Conservation (phyloP, 2,329 filamentous ascomycete species). For the Trichoderma sp. region DNA sequence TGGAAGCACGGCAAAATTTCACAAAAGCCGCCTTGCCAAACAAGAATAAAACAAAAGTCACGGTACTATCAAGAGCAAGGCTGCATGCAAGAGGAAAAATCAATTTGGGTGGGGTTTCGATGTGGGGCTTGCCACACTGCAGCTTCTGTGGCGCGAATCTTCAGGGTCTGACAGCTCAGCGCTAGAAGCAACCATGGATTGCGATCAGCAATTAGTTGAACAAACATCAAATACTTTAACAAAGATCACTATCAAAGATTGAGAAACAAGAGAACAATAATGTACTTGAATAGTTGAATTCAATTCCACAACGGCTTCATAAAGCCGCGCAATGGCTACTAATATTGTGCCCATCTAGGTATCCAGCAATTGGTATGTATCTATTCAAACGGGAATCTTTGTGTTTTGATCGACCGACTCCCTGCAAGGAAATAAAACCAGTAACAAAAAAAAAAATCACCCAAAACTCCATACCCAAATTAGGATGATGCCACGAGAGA, state of each 20-base stretch:
- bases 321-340: background rate
- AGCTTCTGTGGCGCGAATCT: background rate
- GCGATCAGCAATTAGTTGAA: background rate
- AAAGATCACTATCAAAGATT: background rate
- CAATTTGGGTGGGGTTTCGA: conserved; percentile 13
- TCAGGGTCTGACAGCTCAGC: background rate
- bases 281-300: background rate
- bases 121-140: conserved; percentile 14
- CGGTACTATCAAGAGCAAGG: conserved; percentile 1
- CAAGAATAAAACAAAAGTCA: conserved; percentile 7
- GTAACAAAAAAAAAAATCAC: background rate
- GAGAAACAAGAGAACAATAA: background rate
- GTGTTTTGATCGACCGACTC: conserved; percentile 9
- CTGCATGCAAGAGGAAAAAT: conserved; percentile 16
- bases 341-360: conserved; percentile 6
- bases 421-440: background rate
- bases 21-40: background rate
- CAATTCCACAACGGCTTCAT: background rate
- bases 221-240: too few relatives aligned
- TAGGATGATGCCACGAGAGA: background rate
- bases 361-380: conserved; percentile 1
- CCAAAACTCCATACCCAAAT: conserved; percentile 14
- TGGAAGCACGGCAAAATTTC: background rate
- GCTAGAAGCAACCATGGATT: background rate
- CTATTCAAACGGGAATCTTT: conserved; percentile 2